Evolutionary conservation across 202 grass and related monocot species (phyloP).

Genomic region (Hordeum pubiflorum): DNA sequence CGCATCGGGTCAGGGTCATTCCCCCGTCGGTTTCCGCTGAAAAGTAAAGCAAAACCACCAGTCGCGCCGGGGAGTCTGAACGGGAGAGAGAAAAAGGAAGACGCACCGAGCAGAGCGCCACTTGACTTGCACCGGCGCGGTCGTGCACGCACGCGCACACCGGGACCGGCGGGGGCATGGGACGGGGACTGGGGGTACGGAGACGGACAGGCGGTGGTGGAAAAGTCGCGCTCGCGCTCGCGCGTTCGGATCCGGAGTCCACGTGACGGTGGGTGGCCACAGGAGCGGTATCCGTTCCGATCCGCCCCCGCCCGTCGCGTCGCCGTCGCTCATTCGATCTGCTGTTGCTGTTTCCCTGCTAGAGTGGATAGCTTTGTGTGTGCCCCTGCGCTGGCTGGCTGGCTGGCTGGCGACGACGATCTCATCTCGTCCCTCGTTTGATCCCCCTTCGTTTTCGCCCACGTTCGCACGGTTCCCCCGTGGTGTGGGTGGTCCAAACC

Average conservation of each 20-base stretch:
- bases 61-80: too few species aligned
- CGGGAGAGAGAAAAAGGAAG: too few species aligned
- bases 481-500: not conserved
- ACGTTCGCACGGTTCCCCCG: not conserved
- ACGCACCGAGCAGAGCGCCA: not conserved
- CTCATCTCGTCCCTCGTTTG: not conserved
- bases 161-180: not conserved
- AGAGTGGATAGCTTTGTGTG: not conserved
- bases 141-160: not conserved
- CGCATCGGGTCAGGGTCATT: too few species aligned
- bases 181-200: too few species aligned
- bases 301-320: not conserved
- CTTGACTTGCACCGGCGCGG: not conserved
- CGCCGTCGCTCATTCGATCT: not conserved
- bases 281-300: not conserved
- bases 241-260: not conserved
- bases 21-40: not conserved
- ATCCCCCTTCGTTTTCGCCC: not conserved
- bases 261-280: constrained; percentile 2
- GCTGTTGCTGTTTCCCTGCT: not conserved
- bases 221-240: not conserved
- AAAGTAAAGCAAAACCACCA: not conserved
- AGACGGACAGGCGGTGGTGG: not conserved
- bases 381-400: not conserved
- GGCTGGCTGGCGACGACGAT: not conserved